phyloP scores from a whole-genome alignment of 1,139 yeast species.

The Kodamaea fungicola region DNA sequence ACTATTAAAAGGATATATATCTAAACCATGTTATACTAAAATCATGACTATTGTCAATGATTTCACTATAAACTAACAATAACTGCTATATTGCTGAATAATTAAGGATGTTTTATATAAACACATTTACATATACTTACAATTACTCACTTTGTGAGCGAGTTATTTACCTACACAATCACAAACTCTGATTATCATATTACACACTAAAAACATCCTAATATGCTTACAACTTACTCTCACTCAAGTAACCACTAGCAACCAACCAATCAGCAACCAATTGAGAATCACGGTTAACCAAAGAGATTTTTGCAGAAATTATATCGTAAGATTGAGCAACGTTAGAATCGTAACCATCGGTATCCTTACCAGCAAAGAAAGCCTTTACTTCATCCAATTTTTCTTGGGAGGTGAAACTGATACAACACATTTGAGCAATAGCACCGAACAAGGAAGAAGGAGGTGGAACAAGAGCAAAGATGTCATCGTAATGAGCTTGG shows the following conservation, averaged over 20 bases:
- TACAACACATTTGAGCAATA: conserved; percentile 58
- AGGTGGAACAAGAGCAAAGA: conserved; percentile 71
- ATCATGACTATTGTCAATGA: too few species aligned
- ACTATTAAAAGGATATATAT: too few species aligned
- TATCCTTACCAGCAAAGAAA: conserved; percentile 60
- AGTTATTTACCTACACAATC: too few species aligned
- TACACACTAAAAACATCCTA: neutral
- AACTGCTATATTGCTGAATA: too few species aligned
- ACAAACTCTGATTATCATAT: neutral
- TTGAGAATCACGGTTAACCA: conserved; percentile 63
- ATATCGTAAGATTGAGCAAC: conserved; percentile 71
- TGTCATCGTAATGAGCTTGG: conserved; percentile 65
- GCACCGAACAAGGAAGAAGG: conserved; percentile 74
- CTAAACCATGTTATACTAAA: too few species aligned
- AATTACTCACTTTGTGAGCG: too few species aligned
- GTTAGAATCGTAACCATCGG: conserved; percentile 72
- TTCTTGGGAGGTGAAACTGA: conserved; percentile 62
- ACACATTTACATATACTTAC: neutral
- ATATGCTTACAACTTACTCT: conserved; percentile 7
- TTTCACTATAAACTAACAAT: too few species aligned
- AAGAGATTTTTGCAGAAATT: conserved; percentile 56
- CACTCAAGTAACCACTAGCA: conserved; percentile 39
- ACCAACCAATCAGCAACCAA: conserved; percentile 54
- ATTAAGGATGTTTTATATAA: too few species aligned
- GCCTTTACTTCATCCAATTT: conserved; percentile 54